These are phyloP conservation scores for Aphanocladium album DNA, from an alignment of 2,329 filamentous ascomycete species.

Conservation along the genomic window DNA sequence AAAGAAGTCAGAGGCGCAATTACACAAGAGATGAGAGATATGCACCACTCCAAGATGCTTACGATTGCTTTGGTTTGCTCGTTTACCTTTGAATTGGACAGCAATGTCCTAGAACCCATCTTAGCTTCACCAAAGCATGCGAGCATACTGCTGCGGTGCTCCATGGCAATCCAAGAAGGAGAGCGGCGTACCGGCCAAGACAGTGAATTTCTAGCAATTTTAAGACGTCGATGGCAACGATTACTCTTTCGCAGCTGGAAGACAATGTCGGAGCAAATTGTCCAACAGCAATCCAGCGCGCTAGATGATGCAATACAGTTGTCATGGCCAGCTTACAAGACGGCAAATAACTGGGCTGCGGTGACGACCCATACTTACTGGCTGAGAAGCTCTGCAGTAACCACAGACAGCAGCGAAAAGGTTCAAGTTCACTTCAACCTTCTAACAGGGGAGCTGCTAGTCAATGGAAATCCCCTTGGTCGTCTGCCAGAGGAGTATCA, in stretches of 20 bases:
- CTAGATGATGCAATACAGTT: neutral
- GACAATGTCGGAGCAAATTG: neutral
- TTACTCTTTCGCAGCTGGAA: neutral
- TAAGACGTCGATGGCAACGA: neutral
- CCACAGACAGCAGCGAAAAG: neutral
- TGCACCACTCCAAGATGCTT: neutral
- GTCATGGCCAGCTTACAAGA: neutral
- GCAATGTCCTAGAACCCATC: neutral
- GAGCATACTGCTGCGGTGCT: neutral
- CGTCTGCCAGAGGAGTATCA: conserved; percentile 43
- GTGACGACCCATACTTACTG: neutral
- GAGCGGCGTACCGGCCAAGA: neutral
- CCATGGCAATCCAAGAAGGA: neutral
- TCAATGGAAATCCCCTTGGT: conserved; percentile 45
- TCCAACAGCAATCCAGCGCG: neutral
- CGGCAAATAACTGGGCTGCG: neutral
- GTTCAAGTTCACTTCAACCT: conserved; percentile 42
- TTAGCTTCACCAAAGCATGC: neutral
- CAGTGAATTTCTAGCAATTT: neutral
- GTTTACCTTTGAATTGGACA: neutral
- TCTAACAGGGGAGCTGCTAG: conserved; percentile 45
- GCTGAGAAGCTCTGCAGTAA: neutral
- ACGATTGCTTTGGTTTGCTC: neutral
- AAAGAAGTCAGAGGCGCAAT: neutral
- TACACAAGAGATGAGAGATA: neutral